These are phyloP conservation scores for Aleurites moluccanus DNA, from an alignment of 441 rosid genomes.

Conservation along the genomic window DNA sequence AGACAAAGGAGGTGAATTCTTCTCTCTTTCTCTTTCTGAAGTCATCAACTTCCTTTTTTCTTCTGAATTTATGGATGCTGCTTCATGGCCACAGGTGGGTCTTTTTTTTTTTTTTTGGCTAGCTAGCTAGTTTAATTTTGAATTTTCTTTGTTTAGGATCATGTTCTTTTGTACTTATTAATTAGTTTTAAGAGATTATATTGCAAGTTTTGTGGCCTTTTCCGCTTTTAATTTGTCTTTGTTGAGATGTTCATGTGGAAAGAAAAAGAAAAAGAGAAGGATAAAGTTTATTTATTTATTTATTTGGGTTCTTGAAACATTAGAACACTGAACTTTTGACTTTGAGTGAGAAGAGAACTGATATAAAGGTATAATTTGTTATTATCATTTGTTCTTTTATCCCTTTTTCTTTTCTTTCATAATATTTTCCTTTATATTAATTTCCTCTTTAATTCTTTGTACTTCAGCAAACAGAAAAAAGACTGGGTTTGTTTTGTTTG, in stretches of 20 bases:
- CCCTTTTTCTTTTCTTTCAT: conserved; percentile 13
- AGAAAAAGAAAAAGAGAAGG: conserved; percentile 17
- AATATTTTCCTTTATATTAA: neutral
- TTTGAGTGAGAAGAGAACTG: conserved; percentile 22
- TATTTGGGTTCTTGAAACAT: conserved; percentile 24
- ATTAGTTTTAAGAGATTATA: neutral
- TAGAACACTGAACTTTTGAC: conserved; percentile 32
- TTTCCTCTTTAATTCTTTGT: conserved; percentile 1
- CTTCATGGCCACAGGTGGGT: conserved; percentile 73
- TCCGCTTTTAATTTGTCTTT: neutral
- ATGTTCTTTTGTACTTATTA: conserved; percentile 6
- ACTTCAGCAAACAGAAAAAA: conserved; percentile 14
- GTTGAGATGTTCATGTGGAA: conserved; percentile 23
- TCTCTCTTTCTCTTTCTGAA: conserved; percentile 37
- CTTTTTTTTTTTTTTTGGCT: conserved; percentile 22
- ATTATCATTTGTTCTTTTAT: conserved; percentile 37
- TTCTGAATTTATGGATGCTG: conserved; percentile 71
- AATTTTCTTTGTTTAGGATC: conserved; percentile 11
- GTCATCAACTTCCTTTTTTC: conserved; percentile 50
- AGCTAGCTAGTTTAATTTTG: conserved; percentile 9
- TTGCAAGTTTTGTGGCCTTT: conserved; percentile 10
- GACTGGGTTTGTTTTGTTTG: conserved; percentile 18
- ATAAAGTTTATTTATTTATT: conserved; percentile 25
- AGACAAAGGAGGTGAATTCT: conserved; percentile 47
- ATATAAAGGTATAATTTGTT: conserved; percentile 31